Conservation (phyloP, 2,329 filamentous ascomycete genomes). For the Arthrobotrys entomopaga region DNA sequence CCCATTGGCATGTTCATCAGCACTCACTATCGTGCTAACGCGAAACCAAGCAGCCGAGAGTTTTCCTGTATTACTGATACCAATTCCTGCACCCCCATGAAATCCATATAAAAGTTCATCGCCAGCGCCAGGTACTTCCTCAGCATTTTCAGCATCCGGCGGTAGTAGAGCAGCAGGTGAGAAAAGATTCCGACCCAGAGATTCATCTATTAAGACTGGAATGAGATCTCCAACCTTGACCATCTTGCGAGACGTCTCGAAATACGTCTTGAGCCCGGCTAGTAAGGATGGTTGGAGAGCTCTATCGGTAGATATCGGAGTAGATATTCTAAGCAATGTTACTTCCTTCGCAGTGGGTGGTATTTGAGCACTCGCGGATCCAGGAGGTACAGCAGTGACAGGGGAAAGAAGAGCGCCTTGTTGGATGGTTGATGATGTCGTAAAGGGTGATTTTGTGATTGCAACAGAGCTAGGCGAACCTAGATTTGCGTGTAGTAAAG, state of each 20-base stretch:
- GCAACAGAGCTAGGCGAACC: slow-evolving; percentile 62
- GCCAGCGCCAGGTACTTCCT: slow-evolving; percentile 70
- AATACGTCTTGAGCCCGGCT: slow-evolving; percentile 85
- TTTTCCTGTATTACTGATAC: slow-evolving; percentile 61
- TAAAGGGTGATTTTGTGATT: slow-evolving; percentile 50
- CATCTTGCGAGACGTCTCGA: slow-evolving; percentile 82
- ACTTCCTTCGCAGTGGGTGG: slow-evolving; percentile 76
- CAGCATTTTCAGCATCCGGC: slow-evolving; percentile 53
- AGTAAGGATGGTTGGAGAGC: slow-evolving; percentile 86
- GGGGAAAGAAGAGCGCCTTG: slow-evolving; percentile 55
- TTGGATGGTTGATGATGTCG: slow-evolving; percentile 45
- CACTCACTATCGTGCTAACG: slow-evolving; percentile 75
- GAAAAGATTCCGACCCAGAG: slow-evolving; percentile 82
- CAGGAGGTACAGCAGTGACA: slow-evolving; percentile 64
- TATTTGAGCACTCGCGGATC: slow-evolving; percentile 68
- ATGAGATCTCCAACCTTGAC: slow-evolving; percentile 88
- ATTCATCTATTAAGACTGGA: slow-evolving; percentile 86
- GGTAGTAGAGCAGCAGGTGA: slow-evolving; percentile 67
- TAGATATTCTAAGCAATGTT: slow-evolving; percentile 86
- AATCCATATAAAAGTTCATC: slow-evolving; percentile 69
- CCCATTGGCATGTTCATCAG: slow-evolving; percentile 62
- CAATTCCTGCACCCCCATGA: slow-evolving; percentile 66
- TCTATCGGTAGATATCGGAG: slow-evolving; percentile 85
- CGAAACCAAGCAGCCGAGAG: slow-evolving; percentile 87
- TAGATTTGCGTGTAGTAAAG: slow-evolving; percentile 86